Base-by-base conservation (phyloP, 495 filamentous ascomycete species). In the Astrothelium subdiscretum region DNA sequence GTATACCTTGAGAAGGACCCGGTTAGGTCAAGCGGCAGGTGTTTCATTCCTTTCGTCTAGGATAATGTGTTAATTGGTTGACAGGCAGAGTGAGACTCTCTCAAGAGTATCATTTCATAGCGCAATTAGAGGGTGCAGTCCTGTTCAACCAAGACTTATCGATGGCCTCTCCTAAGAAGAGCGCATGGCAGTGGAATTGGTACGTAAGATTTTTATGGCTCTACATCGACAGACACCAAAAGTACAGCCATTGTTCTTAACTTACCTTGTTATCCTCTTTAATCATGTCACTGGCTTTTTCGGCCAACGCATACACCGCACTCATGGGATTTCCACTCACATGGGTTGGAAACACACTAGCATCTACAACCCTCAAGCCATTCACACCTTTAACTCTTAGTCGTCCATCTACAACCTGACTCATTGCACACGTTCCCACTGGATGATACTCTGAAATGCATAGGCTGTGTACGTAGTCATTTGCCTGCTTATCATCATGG, bases 281-380 rank as follows among this genome's bases (percentile, higher is more conserved):
- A 24, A 54, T 54, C 4, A 54, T 54, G 48, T 54, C 48, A 29
- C 48, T 54, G n/a, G 60, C 66, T 24, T 62, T 63, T 58, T 68
- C 66, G 20, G 66, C 66, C 20, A 66, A 40, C 29, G 44, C 61
- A 57, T 68, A 68, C 31, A 68, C 66, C 26, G 61, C 31, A 15
- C 27, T 57, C 35, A 63, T 44, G 6, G 66, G 63, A 35, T 66
- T 65, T 11, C 61, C 63, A 32, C 57, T 60, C 12, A 65, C 59
- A 61, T 66, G 61, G 32, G 63, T 66, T 22, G 65, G 65, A 58
- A 69, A 67, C 8, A 69, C 58, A 40, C 58, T 63, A 2, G 66
- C 65, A 51, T 69, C 67, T 26, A 62, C 66, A 13, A 69, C 63
- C 35, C 67, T 38, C 32, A 69, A 31, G 18, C 59, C 54, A 2